Evolutionary conservation across 176 grass and related monocot species (phyloP).

Genomic region (Avena eriantha): DNA sequence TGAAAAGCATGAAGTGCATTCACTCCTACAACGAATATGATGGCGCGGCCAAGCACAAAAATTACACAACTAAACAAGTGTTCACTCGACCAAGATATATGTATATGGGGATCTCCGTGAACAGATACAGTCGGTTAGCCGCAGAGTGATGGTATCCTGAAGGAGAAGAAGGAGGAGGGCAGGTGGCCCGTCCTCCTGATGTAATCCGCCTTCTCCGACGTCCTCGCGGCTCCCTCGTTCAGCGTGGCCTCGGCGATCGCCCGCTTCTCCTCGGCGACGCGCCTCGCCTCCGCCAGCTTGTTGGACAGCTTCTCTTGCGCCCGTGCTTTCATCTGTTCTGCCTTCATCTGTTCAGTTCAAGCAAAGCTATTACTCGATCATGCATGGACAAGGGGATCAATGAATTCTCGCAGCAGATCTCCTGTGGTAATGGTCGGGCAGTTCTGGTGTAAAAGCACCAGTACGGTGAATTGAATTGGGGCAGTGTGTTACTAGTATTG

Average conservation of each 20-base stretch:
- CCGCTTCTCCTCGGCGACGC: conserved; percentile 81
- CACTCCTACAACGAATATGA: background rate
- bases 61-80: background rate
- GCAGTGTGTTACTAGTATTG: background rate
- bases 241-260: conserved; percentile 68
- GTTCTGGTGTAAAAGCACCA: background rate
- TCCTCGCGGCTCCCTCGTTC: conserved; percentile 67
- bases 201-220: conserved; percentile 77
- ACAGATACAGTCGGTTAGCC: conserved; percentile 3
- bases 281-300: conserved; percentile 55
- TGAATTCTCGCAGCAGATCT: background rate
- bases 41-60: background rate
- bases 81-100: background rate
- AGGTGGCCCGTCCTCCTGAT: conserved; percentile 87
- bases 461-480: conserved; percentile 5
- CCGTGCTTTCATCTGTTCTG: conserved; percentile 79
- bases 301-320: conserved; percentile 77
- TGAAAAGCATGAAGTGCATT: background rate
- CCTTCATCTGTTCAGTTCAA: conserved; percentile 61
- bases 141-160: conserved; percentile 85
- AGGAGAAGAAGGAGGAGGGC: conserved; percentile 78
- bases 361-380: background rate
- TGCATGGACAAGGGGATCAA: background rate
- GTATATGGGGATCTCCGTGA: background rate
- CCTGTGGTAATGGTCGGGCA: background rate